Evolutionary conservation across 1,139 yeast genomes (phyloP).

Genomic region (Protomyces pachydermus): DNA sequence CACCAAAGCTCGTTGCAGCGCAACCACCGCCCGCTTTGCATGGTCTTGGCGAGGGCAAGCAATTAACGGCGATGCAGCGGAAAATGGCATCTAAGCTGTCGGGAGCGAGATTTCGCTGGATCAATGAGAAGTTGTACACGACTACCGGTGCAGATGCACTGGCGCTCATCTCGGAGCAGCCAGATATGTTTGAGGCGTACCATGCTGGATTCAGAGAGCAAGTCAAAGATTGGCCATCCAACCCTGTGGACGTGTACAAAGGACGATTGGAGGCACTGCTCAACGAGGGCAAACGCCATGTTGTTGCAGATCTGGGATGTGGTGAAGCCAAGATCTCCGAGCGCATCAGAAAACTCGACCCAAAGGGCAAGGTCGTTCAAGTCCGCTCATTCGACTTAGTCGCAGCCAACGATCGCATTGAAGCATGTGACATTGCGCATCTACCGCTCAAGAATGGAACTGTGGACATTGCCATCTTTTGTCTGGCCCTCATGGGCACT

Average conservation of each 20-base stretch:
- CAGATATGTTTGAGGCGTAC: conserved; percentile 84
- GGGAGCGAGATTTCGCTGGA: conserved; percentile 96
- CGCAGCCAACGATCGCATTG: conserved; percentile 76
- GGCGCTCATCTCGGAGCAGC: conserved; percentile 68
- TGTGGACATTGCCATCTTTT: conserved; percentile 79
- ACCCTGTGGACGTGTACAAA: conserved; percentile 87
- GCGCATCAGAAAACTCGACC: conserved; percentile 37
- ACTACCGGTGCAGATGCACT: conserved; percentile 73
- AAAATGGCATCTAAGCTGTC: conserved; percentile 92
- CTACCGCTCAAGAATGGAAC: conserved; percentile 79
- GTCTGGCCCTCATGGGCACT: conserved; percentile 95
- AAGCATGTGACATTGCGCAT: conserved; percentile 89
- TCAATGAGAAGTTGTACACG: conserved; percentile 89
- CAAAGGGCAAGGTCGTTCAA: conserved; percentile 44
- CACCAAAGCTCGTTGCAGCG: conserved; percentile 9
- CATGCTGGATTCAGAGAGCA: conserved; percentile 93
- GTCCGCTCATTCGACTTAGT: conserved; percentile 89
- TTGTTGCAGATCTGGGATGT: conserved; percentile 95
- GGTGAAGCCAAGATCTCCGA: conserved; percentile 80
- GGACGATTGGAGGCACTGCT: conserved; percentile 56
- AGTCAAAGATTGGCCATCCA: conserved; percentile 96
- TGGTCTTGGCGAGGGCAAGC: conserved; percentile 11
- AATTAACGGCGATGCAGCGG: conserved; percentile 81
- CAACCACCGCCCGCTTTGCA: conserved; percentile 21
- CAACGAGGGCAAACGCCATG: conserved; percentile 27